phyloP scores from a whole-genome alignment of 495 filamentous ascomycete species.

The Friedmanniomyces simplex region DNA sequence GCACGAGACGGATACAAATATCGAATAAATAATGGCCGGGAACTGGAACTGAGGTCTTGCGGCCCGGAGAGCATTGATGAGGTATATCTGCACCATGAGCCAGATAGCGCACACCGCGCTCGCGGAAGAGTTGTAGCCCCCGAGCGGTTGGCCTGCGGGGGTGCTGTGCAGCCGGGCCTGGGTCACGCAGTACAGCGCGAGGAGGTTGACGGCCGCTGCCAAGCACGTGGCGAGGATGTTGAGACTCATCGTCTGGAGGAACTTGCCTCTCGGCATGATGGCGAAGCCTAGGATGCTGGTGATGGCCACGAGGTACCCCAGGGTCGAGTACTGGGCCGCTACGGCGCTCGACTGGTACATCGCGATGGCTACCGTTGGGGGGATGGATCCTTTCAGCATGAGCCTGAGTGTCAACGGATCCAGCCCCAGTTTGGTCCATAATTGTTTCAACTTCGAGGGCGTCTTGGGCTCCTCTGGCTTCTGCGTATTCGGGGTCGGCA shows the following conservation, averaged over 20 bases:
- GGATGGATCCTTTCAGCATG: constrained; percentile 42
- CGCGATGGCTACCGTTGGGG: constrained; percentile 51
- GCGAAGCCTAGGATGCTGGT: constrained; percentile 54
- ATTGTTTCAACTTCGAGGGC: constrained; percentile 11
- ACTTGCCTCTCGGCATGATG: constrained; percentile 58
- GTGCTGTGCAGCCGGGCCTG: constrained; percentile 58
- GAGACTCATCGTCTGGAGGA: constrained; percentile 60
- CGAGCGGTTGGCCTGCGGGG: constrained; percentile 23
- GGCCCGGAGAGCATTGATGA: constrained; percentile 57
- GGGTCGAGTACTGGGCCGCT: constrained; percentile 44
- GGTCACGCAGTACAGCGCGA: constrained; percentile 56
- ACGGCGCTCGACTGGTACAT: constrained; percentile 14
- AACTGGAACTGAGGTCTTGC: constrained; percentile 62
- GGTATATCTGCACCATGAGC: constrained; percentile 68
- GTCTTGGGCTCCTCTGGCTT: neutral
- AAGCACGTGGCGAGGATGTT: constrained; percentile 47
- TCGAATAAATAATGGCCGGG: constrained; percentile 61
- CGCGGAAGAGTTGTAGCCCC: constrained; percentile 61
- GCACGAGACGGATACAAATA: constrained; percentile 46
- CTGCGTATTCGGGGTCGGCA: neutral
- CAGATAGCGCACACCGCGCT: constrained; percentile 65
- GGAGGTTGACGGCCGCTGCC: constrained; percentile 49
- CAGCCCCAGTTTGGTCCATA: constrained; percentile 14
- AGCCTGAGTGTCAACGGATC: constrained; percentile 14
- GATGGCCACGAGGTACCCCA: constrained; percentile 67